These are phyloP conservation scores for Tillandsia leiboldiana DNA, from an alignment of 176 grass and related monocot genomes.

Conservation along the genomic window DNA sequence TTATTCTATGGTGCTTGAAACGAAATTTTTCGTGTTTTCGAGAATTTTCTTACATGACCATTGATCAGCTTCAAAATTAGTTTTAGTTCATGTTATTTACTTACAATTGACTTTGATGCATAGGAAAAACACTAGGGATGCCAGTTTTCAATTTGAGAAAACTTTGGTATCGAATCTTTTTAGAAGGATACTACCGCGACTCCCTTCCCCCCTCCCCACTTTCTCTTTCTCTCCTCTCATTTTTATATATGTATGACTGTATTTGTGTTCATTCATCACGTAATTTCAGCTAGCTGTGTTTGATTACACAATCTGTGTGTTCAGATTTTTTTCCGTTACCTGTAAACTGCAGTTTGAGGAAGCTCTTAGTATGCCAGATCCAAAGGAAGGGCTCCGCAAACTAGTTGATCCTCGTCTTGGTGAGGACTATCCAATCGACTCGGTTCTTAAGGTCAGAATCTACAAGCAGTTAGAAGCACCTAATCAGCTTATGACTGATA, in stretches of 20 bases:
- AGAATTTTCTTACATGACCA: background rate
- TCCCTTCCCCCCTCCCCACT: background rate
- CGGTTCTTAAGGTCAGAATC: conserved; percentile 47
- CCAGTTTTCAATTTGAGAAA: background rate
- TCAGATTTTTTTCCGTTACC: background rate
- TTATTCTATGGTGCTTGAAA: background rate
- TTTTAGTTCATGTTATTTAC: background rate
- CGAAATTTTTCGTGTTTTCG: background rate
- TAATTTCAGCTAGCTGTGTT: background rate
- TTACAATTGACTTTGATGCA: background rate
- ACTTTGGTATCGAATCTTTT: background rate
- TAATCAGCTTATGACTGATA: background rate
- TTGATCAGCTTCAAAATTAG: background rate
- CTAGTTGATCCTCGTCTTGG: conserved; percentile 59
- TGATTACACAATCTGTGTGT: background rate
- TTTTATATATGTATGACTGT: background rate
- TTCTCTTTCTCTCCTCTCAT: background rate
- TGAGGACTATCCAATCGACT: conserved; percentile 54
- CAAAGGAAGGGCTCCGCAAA: conserved; percentile 44
- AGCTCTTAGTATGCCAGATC: conserved; percentile 36
- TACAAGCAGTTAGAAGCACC: background rate
- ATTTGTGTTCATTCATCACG: background rate
- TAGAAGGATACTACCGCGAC: background rate
- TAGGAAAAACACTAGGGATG: background rate
- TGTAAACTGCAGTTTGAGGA: conserved; percentile 60